Percentiles rank a stretch among this genome's conserved stretches.
phyloP scores from a whole-genome alignment of 495 filamentous ascomycete species.

The Penicillium flavigenum region DNA sequence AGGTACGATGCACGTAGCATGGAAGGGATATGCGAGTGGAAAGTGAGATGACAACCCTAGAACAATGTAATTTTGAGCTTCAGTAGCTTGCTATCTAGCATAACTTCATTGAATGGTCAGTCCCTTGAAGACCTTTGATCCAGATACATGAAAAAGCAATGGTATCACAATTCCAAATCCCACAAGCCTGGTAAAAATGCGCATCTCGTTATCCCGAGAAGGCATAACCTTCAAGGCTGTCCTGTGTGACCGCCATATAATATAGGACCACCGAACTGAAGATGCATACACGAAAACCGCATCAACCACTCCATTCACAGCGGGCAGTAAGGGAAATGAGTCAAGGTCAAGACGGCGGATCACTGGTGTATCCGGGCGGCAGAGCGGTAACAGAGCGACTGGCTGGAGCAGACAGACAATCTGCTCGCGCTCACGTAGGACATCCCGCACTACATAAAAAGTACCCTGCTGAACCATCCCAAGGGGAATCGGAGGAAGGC shows the following conservation, averaged over 20 bases:
- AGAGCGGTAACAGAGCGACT: conserved; percentile 44
- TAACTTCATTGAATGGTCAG: neutral
- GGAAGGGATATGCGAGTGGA: neutral
- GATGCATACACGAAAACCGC: neutral
- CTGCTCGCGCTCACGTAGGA: conserved; percentile 40
- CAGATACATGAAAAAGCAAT: conserved; percentile 3
- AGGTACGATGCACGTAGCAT: neutral
- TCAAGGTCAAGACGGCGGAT: conserved; percentile 35
- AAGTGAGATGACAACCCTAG: neutral
- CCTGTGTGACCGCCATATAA: neutral
- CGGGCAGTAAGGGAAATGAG: conserved; percentile 40
- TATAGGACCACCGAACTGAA: neutral
- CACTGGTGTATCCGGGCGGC: conserved; percentile 43
- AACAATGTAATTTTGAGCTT: neutral
- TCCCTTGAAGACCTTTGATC: neutral
- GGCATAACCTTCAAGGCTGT: neutral
- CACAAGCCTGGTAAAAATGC: neutral
- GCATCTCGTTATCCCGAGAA: neutral
- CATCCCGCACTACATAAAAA: conserved; percentile 31
- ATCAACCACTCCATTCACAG: conserved; percentile 43
- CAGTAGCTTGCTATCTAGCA: neutral
- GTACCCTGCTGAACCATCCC: conserved; percentile 38
- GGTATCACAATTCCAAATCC: neutral
- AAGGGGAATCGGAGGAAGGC: conserved; percentile 42
- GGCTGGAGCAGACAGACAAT: conserved; percentile 43